These are phyloP conservation scores for Pichia terricola DNA, from an alignment of 1,139 yeast genomes.

Conservation along the genomic window DNA sequence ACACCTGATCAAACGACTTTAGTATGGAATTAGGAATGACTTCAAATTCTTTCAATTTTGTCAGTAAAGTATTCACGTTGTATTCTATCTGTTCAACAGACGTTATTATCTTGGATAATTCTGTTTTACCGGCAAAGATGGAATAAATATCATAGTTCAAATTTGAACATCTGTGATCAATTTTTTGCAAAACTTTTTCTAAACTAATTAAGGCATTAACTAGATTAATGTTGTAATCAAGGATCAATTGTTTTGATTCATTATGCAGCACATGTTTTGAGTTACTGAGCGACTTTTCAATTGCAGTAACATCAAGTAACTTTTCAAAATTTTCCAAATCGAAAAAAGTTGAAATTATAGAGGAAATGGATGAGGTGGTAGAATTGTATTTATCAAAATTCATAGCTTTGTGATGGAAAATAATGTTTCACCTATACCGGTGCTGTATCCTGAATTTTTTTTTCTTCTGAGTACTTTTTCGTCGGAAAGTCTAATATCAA, in stretches of 20 bases:
- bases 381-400: too few species aligned
- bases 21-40: constrained; percentile 23
- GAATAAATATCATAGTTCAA: constrained; percentile 21
- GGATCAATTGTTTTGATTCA: neutral
- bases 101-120: constrained; percentile 31
- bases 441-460: constrained; percentile 39
- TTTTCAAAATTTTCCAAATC: neutral
- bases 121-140: constrained; percentile 40
- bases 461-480: too few species aligned
- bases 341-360: neutral
- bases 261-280: neutral
- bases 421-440: constrained; percentile 50
- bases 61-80: constrained; percentile 3
- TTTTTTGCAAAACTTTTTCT: neutral
- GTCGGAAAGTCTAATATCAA: too few species aligned
- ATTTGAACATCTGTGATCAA: constrained; percentile 3
- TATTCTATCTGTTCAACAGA: constrained; percentile 25
- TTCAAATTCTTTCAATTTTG: constrained; percentile 1
- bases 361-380: too few species aligned
- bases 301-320: neutral
- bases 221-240: neutral
- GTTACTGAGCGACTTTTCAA: neutral
- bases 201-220: neutral
- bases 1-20: constrained; percentile 35
- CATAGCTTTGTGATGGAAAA: too few species aligned